Percentiles rank a stretch among this genome's conserved stretches.
phyloP scores from a whole-genome alignment of 1,284 basidiomycete species.

The Hymenochaete sp. region DNA sequence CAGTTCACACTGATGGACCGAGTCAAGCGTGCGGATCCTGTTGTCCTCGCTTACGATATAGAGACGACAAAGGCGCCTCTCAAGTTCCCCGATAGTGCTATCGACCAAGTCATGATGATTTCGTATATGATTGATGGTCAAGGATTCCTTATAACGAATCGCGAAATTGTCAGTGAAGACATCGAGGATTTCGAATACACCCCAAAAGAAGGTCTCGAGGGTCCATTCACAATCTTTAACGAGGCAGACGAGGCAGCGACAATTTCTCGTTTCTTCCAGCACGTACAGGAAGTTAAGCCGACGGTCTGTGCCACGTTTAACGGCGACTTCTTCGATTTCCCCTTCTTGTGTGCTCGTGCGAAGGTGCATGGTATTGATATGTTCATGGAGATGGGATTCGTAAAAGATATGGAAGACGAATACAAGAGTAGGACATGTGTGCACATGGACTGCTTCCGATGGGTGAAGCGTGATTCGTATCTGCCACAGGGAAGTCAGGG shows the following conservation, averaged over 20 bases:
- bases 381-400: slow-evolving; percentile 92
- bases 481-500: slow-evolving; percentile 98
- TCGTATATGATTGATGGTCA: slow-evolving; percentile 98
- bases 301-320: slow-evolving; percentile 99
- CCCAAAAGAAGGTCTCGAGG: slow-evolving; percentile 96
- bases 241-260: slow-evolving; percentile 83
- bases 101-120: slow-evolving; percentile 99
- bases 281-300: slow-evolving; percentile 87
- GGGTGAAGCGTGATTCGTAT: slow-evolving; percentile 99
- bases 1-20: slow-evolving; percentile 74
- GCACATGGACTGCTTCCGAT: slow-evolving; percentile 99
- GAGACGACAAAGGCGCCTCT: slow-evolving; percentile 98
- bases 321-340: slow-evolving; percentile 99
- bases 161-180: slow-evolving; percentile 95
- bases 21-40: slow-evolving; percentile 97
- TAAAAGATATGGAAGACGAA: slow-evolving; percentile 88
- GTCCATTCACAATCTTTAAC: slow-evolving; percentile 95
- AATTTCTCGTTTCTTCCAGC: slow-evolving; percentile 86
- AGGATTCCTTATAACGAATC: slow-evolving; percentile 95
- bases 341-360: slow-evolving; percentile 88
- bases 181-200: slow-evolving; percentile 99
- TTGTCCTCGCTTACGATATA: slow-evolving; percentile 99
- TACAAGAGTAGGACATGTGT: slow-evolving; percentile 92
- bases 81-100: slow-evolving; percentile 94
- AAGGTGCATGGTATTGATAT: slow-evolving; percentile 91